A percentile compares a stretch with the other conserved stretches of the same genome.
These are phyloP conservation scores for Lignosus rhinocerotis DNA, from an alignment of 1,284 basidiomycete genomes.

Conservation along the genomic window DNA sequence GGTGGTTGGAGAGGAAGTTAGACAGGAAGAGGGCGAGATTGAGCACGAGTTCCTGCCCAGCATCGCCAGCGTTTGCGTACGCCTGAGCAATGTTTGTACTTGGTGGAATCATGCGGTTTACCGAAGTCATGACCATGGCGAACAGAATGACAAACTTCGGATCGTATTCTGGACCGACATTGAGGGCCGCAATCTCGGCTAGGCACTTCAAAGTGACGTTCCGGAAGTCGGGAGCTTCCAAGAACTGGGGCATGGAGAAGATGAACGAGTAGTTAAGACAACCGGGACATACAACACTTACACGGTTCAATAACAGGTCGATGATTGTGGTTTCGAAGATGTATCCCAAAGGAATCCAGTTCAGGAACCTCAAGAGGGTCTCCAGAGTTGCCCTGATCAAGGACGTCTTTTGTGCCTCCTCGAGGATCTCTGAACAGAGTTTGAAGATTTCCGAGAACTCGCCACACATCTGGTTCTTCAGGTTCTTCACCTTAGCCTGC, in stretches of 20 bases:
- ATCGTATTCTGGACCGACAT: conserved; percentile 98
- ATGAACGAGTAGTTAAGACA: neutral
- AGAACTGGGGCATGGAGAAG: conserved; percentile 64
- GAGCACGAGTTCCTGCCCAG: conserved; percentile 96
- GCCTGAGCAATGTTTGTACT: conserved; percentile 93
- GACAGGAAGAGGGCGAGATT: conserved; percentile 96
- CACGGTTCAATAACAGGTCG: conserved; percentile 88
- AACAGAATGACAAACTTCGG: conserved; percentile 97
- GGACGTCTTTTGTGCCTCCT: conserved; percentile 96
- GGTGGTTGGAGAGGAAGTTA: conserved; percentile 93
- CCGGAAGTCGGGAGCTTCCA: conserved; percentile 96
- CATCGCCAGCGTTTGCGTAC: conserved; percentile 88
- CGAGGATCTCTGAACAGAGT: conserved; percentile 93
- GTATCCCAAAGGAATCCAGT: conserved; percentile 99
- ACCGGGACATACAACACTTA: conserved; percentile 42
- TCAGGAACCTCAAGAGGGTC: conserved; percentile 94
- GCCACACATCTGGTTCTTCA: conserved; percentile 98
- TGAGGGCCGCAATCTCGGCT: conserved; percentile 94
- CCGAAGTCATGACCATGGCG: conserved; percentile 96
- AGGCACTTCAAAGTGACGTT: conserved; percentile 98
- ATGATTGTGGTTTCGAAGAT: conserved; percentile 99
- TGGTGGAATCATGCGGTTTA: conserved; percentile 98
- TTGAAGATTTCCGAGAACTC: conserved; percentile 98
- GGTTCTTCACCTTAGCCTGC: conserved; percentile 94
- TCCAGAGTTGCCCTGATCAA: conserved; percentile 96